A percentile compares a stretch with the other conserved stretches of the same genome.
Evolutionary conservation across 345 rosid genomes (phyloP).

Genomic region (Murraya koenigii): DNA sequence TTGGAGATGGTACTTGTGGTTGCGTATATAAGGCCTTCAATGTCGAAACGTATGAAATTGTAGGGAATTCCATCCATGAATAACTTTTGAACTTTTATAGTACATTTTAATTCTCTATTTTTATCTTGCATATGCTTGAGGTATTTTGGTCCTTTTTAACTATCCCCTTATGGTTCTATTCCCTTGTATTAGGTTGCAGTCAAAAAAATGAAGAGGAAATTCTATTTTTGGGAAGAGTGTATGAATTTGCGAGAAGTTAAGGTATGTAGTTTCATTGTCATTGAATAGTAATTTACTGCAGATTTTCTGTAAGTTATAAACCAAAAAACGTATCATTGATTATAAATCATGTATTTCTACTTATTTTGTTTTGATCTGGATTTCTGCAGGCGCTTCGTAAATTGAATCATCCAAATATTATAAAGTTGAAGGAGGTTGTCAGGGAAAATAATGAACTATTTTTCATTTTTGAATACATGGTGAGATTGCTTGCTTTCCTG

Average conservation of each 20-base stretch:
- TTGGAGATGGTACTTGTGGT: slow-evolving; percentile 98
- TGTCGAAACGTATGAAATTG: slow-evolving; percentile 69
- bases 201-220: slow-evolving; percentile 93
- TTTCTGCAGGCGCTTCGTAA: slow-evolving; percentile 80
- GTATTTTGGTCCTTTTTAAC: neutral
- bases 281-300: neutral
- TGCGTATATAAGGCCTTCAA: slow-evolving; percentile 82
- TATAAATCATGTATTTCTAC: neutral
- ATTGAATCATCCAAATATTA: slow-evolving; percentile 77
- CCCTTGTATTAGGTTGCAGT: slow-evolving; percentile 72
- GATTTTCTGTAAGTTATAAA: neutral
- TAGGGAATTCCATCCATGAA: slow-evolving; percentile 30
- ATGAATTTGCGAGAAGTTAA: slow-evolving; percentile 88
- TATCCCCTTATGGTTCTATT: neutral
- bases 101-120: slow-evolving; percentile 10
- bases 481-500: slow-evolving; percentile 28
- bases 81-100: neutral
- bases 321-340: slow-evolving; percentile 3
- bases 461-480: slow-evolving; percentile 96
- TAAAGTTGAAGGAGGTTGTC: slow-evolving; percentile 92
- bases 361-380: neutral
- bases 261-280: slow-evolving; percentile 34
- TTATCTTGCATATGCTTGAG: neutral
- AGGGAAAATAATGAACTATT: slow-evolving; percentile 82
- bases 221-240: slow-evolving; percentile 91